Base-by-base conservation (phyloP, 768 basidiomycete genomes). In the Sarcomyxa edulis region DNA sequence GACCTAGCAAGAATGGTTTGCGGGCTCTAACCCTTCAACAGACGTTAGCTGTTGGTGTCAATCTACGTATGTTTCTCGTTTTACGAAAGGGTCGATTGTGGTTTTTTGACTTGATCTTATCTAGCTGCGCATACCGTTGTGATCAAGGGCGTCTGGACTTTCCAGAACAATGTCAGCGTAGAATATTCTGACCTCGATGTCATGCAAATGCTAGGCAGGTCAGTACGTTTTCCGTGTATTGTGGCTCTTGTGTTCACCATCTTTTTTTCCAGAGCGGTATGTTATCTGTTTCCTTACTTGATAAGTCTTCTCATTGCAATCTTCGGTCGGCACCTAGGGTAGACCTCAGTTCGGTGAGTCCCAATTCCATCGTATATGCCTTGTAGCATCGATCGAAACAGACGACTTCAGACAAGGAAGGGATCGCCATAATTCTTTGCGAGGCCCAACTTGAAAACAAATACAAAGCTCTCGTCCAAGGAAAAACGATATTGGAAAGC, bases 11-110 rank as follows among this genome's bases (percentile, higher is more conserved):
- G n/a, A n/a, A 18, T 37, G 2, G 27, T 15, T 27, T 18, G 7
- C 20, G 30, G 25, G 24, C 29, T 30, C 23, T 23, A n/a, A 11
- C 22, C 34, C n/a, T 27, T 49, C 12, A 52, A 2, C 48, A 94
- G 87, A 98, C 95, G 10, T 68, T 99, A 18, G 94, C 96, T 0
- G 92, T 97, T 26, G 95, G 96, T 1, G 91, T 98, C 23, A 98
- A 99, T 54, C 69, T 98, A 38, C 96, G 90, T 90, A 52, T 47
- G 81, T 64, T 14, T 24, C 33, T 31, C 18, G 4, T n/a, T n/a
- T n/a, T n/a, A n/a, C n/a, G n/a, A n/a, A n/a, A n/a, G n/a, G n/a
- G 11, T 21, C 23, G 11, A n/a, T 9, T 20, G 21, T 20, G 11
- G 32, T 30, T 39, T 28, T 30, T 10, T 37, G 27, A 33, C 40